These are phyloP conservation scores for Suhomyces bribrorum DNA, from an alignment of 1,139 yeast genomes.

Conservation along the genomic window DNA sequence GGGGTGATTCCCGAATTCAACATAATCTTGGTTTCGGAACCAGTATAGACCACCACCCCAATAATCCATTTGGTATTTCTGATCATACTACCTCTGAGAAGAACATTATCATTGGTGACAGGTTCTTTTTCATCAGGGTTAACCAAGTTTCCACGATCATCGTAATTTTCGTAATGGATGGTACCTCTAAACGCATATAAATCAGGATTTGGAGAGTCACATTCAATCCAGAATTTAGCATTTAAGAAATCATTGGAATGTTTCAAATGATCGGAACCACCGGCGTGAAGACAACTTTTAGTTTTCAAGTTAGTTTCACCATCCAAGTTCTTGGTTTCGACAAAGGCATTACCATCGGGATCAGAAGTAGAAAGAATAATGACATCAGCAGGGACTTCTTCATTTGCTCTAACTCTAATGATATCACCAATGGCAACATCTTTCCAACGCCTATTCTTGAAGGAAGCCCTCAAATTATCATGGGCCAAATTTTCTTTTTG, in stretches of 20 bases:
- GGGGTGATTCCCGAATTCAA: conserved; percentile 92
- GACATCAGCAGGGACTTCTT: conserved; percentile 92
- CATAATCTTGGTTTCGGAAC: conserved; percentile 89
- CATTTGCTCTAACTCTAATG: conserved; percentile 79
- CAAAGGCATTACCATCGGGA: conserved; percentile 85
- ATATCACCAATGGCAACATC: conserved; percentile 87
- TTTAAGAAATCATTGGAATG: conserved; percentile 74
- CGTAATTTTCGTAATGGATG: conserved; percentile 58
- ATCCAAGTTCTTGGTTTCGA: conserved; percentile 92
- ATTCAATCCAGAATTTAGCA: conserved; percentile 80
- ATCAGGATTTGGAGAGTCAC: conserved; percentile 86
- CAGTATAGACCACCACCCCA: conserved; percentile 88
- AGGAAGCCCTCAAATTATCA: conserved; percentile 34
- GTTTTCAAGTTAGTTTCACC: conserved; percentile 94
- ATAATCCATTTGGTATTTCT: conserved; percentile 93
- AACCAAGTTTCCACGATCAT: conserved; percentile 35
- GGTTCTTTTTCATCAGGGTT: conserved; percentile 65
- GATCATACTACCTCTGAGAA: conserved; percentile 87
- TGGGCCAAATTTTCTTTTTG: conserved; percentile 22
- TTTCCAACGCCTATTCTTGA: conserved; percentile 82
- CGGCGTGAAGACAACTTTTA: conserved; percentile 72
- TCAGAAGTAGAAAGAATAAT: conserved; percentile 81
- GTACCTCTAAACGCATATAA: conserved; percentile 87
- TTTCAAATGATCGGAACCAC: conserved; percentile 53
- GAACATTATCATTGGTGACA: conserved; percentile 72